Evolutionary conservation across 768 basidiomycete genomes (phyloP).

Genomic region (Coprinopsis strossmayeri): DNA sequence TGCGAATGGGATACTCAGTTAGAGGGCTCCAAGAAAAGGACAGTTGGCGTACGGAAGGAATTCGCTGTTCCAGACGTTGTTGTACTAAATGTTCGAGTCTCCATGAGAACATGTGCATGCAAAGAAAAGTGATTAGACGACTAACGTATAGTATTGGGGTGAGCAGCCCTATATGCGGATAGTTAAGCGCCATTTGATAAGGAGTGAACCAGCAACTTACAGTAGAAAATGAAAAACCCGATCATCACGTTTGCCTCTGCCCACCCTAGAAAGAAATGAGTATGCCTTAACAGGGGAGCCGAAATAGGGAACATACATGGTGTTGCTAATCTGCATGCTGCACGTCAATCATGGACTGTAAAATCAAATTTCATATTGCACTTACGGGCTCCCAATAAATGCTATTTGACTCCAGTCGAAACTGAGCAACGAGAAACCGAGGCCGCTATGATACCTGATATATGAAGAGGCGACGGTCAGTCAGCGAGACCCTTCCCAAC

Average conservation of each 20-base stretch:
- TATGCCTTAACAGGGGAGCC: not conserved
- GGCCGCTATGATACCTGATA: slow-evolving; percentile 37
- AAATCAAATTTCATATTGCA: too few relatives aligned
- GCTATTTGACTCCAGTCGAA: slow-evolving; percentile 68
- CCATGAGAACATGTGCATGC: too few relatives aligned
- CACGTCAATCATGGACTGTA: too few relatives aligned
- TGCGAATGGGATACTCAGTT: slow-evolving; percentile 7
- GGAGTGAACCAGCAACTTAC: slow-evolving; percentile 23
- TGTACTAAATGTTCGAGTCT: too few relatives aligned
- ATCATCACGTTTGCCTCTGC: slow-evolving; percentile 63
- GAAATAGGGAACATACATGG: slow-evolving; percentile 28
- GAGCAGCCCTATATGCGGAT: slow-evolving; percentile 34
- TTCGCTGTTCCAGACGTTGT: slow-evolving; percentile 51
- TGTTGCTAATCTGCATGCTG: slow-evolving; percentile 40
- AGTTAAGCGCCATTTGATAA: not conserved
- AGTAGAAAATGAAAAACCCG: slow-evolving; percentile 63
- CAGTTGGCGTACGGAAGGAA: slow-evolving; percentile 44
- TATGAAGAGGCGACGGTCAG: not conserved
- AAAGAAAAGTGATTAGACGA: too few relatives aligned
- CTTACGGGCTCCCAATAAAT: slow-evolving; percentile 59
- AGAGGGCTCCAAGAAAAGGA: not conserved
- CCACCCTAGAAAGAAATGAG: slow-evolving; percentile 46
- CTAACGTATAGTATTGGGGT: slow-evolving; percentile 42
- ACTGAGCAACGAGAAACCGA: slow-evolving; percentile 46
- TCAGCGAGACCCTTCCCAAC: not conserved